Base-by-base conservation (phyloP, 306 rosid species). In the Ochetophila trinervis region DNA sequence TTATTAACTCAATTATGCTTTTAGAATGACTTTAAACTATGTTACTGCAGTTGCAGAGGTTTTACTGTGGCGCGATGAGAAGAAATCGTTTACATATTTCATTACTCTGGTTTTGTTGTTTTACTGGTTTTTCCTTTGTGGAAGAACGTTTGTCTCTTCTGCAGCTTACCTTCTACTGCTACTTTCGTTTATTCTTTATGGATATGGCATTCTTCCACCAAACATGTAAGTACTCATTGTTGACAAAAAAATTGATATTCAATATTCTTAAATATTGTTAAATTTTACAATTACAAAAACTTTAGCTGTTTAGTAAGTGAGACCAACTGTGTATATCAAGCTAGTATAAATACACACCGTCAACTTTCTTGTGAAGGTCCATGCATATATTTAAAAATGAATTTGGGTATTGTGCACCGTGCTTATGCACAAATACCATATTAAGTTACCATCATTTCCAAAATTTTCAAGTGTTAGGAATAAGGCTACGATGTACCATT, bases 1-100 rank as follows among this genome's bases (percentile, higher is more conserved):
- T 62, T 22, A 6, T 67, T 49, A 19, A 1, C 60, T 49, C 53
- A 40, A 37, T 54, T 60, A 20, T 11, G 9, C 68, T 47, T 17
- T 19, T 15, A 56, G 64, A 49, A 60, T 88, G 77, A 85, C 68
- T 37, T 71, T 60, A 47, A 60, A 40, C 60, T 85, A 67, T 84
- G 24, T 75, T 78, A 74, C 70, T 73, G 77, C 91, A 91, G 97
- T 86, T 78, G 96, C 97, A 30, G 82, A 73, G 49, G 65, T 91
- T 76, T 78, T 91, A 86, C 82, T 85, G 80, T 91, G 97, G 97
- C 91, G 95, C 71, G 83, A 91, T 19, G 96, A 91, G 87, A 86
- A 60, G 80, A 84, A 78, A 60, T 83, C 97, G 57, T 91, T 88
- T 81, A 47, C 77, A 12, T 85, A 54, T 69, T 91, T 91, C 74